Evolutionary conservation across 371 early-diverging fungal species (phyloP).

Genomic region (Parasitella parasitica): DNA sequence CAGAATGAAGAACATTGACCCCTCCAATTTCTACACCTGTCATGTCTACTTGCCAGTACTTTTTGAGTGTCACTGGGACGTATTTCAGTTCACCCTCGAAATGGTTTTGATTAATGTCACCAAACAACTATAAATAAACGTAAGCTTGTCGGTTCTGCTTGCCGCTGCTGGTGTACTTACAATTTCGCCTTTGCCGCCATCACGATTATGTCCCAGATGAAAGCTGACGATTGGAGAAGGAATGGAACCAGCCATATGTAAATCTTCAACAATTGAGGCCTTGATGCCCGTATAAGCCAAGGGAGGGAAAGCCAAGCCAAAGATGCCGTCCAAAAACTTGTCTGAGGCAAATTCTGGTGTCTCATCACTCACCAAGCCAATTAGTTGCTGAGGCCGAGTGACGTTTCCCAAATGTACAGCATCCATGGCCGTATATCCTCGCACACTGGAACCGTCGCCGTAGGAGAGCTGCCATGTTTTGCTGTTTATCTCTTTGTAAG

Average conservation of each 20-base stretch:
- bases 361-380: slow-evolving; percentile 27
- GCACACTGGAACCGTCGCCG: slow-evolving; percentile 54
- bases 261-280: slow-evolving; percentile 25
- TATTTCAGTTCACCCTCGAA: slow-evolving; percentile 48
- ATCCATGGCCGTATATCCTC: slow-evolving; percentile 45
- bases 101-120: slow-evolving; percentile 33
- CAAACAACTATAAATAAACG: slow-evolving; percentile 30
- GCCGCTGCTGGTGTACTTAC: slow-evolving; percentile 9
- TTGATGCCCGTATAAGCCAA: slow-evolving; percentile 36
- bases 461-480: slow-evolving; percentile 40
- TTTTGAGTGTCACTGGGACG: slow-evolving; percentile 35
- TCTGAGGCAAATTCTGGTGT: slow-evolving; percentile 23
- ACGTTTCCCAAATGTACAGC: slow-evolving; percentile 38
- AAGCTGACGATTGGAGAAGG: slow-evolving; percentile 34
- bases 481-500: slow-evolving; percentile 12
- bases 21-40: slow-evolving; percentile 37
- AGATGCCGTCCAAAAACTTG: slow-evolving; percentile 52
- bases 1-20: slow-evolving; percentile 12
- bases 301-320: slow-evolving; percentile 53
- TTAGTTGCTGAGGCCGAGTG: slow-evolving; percentile 15
- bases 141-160: neutral
- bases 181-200: slow-evolving; percentile 43
- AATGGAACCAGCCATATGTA: slow-evolving; percentile 24
- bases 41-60: slow-evolving; percentile 55
- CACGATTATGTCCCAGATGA: slow-evolving; percentile 28